Base-by-base conservation (phyloP, 352 stramenopile species). In the Detonula confervacea region DNA sequence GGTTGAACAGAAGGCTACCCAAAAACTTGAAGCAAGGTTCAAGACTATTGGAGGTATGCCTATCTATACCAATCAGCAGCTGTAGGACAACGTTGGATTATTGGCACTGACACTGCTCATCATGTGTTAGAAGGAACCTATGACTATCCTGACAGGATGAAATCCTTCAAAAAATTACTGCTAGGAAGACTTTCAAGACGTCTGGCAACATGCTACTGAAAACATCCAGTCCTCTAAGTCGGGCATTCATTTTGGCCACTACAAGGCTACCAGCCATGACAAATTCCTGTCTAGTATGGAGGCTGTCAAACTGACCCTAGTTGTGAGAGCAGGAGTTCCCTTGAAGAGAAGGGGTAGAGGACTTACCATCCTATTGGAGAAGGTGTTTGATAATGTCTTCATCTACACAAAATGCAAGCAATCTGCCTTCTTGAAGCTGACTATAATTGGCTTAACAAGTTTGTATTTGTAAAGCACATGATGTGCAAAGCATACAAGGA, bases 361-460 rank as follows among this genome's bases (percentile, higher is more conserved):
- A 6, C 16, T 62, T 3, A 62, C 16, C 3, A 7, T 57, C 30
- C n/a, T 62, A 4, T 27, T 62, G 57, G 54, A 62, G 16, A 62
- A 62, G 30, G 42, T 42, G 14, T 35, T n/a, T 44, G 54, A n/a
- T 7, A 62, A 39, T n/a, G 11, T 62, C 4, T 44, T 14, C n/a
- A 27, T 62, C 16, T 3, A 37, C 14, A 62, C 14, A 62, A 62
- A 30, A 4, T 62, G 16, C 7, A n/a, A 2, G 54, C 54, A n/a
- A 62, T 62, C 25, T 44, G 25, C 14, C 16, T 62, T n/a, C 14
- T 62, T 12, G 54, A 62, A 30, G 54, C 54, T 42, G 54, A 62
- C 30, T 62, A n/a, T n/a, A 62, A 70, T 37, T 67, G 18, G 18
- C 39, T 18, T 24, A 68, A 49, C 18, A 75, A 75, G 35, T 39